Conservation (phyloP, 2,329 filamentous ascomycete species). For the Diplocarpon mali region DNA sequence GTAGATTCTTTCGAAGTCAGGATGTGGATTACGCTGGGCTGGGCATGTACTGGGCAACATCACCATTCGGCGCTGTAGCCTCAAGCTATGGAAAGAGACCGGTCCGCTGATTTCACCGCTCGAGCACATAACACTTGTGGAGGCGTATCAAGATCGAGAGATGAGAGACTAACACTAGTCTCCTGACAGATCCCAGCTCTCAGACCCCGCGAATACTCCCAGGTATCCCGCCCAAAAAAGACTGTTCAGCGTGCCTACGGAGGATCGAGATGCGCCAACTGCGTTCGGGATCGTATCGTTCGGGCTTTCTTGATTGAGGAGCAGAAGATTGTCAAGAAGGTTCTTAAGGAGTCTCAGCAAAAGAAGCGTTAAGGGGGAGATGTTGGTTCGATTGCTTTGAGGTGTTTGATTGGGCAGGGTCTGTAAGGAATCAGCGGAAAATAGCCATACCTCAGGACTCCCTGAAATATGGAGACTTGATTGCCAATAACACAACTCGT, state of each 20-base stretch:
- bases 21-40: too few relatives aligned
- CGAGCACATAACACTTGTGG: too few relatives aligned
- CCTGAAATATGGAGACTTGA: slow-evolving; percentile 21
- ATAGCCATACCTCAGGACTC: slow-evolving; percentile 27
- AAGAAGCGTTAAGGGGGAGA: slow-evolving; percentile 30
- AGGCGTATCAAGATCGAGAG: too few relatives aligned
- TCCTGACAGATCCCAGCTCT: slow-evolving; percentile 73
- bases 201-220: slow-evolving; percentile 93
- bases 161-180: slow-evolving; percentile 22
- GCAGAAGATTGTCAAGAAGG: slow-evolving; percentile 99
- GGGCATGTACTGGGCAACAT: too few relatives aligned
- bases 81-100: too few relatives aligned
- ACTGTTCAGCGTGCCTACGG: slow-evolving; percentile 97
- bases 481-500: slow-evolving; percentile 11
- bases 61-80: too few relatives aligned
- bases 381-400: slow-evolving; percentile 24
- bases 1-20: neutral
- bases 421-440: slow-evolving; percentile 26
- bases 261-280: slow-evolving; percentile 96
- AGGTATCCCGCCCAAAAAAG: slow-evolving; percentile 98
- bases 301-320: slow-evolving; percentile 99
- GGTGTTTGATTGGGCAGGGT: slow-evolving; percentile 26
- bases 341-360: slow-evolving; percentile 94
- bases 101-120: too few relatives aligned
- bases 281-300: slow-evolving; percentile 95